These are phyloP conservation scores for Tulasnella sp. DNA, from an alignment of 768 basidiomycete species.

Conservation along the genomic window DNA sequence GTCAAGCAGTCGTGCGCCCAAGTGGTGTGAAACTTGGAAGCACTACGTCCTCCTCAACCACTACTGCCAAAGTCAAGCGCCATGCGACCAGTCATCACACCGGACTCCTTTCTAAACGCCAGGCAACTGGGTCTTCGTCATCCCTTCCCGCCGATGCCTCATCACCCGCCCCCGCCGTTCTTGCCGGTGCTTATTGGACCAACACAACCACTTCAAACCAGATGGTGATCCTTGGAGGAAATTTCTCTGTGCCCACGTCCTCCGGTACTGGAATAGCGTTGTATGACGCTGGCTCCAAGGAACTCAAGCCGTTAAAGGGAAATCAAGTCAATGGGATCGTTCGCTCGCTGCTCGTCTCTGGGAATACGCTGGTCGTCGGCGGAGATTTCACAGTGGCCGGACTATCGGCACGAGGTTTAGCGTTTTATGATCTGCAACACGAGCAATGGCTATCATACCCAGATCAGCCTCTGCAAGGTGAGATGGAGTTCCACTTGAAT, in stretches of 20 bases:
- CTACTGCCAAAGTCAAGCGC: slow-evolving; percentile 25
- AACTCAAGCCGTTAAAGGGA: slow-evolving; percentile 45
- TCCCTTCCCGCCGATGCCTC: slow-evolving; percentile 46
- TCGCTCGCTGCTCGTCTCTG: slow-evolving; percentile 58
- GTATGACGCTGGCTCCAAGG: slow-evolving; percentile 47
- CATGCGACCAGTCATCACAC: slow-evolving; percentile 25
- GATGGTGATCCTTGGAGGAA: slow-evolving; percentile 76
- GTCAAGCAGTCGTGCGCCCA: slow-evolving; percentile 46
- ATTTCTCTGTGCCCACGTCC: slow-evolving; percentile 47
- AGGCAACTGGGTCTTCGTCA: slow-evolving; percentile 31
- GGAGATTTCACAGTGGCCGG: slow-evolving; percentile 64
- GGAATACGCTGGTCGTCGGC: slow-evolving; percentile 64
- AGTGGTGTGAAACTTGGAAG: slow-evolving; percentile 41
- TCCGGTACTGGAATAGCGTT: slow-evolving; percentile 46
- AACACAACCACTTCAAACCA: slow-evolving; percentile 57
- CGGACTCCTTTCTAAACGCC: slow-evolving; percentile 27
- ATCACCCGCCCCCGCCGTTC: slow-evolving; percentile 63
- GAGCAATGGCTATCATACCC: slow-evolving; percentile 50
- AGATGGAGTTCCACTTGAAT: slow-evolving; percentile 1
- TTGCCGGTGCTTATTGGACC: slow-evolving; percentile 83
- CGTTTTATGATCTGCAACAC: slow-evolving; percentile 61
- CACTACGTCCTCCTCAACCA: slow-evolving; percentile 24
- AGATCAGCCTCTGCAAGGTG: slow-evolving; percentile 48
- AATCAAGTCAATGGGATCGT: slow-evolving; percentile 64
- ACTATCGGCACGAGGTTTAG: slow-evolving; percentile 51